Conservation (phyloP, 306 rosid genomes). For the Casuarina equisetifolia region DNA sequence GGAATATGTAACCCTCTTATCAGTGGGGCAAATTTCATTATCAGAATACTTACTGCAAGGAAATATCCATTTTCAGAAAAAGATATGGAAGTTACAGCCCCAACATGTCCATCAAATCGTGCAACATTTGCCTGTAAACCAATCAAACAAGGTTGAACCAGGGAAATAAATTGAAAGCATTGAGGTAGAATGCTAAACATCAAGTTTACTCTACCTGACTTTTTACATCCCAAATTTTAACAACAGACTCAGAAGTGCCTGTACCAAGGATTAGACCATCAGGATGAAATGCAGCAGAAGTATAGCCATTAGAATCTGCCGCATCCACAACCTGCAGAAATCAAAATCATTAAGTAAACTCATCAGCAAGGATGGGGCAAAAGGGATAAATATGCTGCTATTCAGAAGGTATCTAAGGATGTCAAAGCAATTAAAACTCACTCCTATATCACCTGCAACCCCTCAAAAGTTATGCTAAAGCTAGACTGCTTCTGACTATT, state of each 20-base stretch:
- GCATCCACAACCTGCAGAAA: slow-evolving; percentile 69
- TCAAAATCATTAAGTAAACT: slow-evolving; percentile 20
- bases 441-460: background rate
- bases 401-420: background rate
- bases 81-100: slow-evolving; percentile 86
- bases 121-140: slow-evolving; percentile 84
- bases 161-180: background rate
- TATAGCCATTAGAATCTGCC: slow-evolving; percentile 73
- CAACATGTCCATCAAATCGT: slow-evolving; percentile 83
- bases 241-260: slow-evolving; percentile 82
- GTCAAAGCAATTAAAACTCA: slow-evolving; percentile 2
- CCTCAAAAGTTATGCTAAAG: background rate
- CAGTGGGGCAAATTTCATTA: background rate
- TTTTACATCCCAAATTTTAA: slow-evolving; percentile 98
- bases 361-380: slow-evolving; percentile 11
- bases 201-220: slow-evolving; percentile 65
- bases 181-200: slow-evolving; percentile 4
- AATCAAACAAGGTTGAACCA: slow-evolving; percentile 18
- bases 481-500: background rate
- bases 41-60: slow-evolving; percentile 77
- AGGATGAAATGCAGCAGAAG: slow-evolving; percentile 98
- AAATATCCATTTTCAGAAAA: slow-evolving; percentile 97
- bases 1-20: background rate
- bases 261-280: slow-evolving; percentile 99
- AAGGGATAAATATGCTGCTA: background rate